Base-by-base conservation (phyloP, 176 grass and related monocot genomes). In the Metroxylon sagu region DNA sequence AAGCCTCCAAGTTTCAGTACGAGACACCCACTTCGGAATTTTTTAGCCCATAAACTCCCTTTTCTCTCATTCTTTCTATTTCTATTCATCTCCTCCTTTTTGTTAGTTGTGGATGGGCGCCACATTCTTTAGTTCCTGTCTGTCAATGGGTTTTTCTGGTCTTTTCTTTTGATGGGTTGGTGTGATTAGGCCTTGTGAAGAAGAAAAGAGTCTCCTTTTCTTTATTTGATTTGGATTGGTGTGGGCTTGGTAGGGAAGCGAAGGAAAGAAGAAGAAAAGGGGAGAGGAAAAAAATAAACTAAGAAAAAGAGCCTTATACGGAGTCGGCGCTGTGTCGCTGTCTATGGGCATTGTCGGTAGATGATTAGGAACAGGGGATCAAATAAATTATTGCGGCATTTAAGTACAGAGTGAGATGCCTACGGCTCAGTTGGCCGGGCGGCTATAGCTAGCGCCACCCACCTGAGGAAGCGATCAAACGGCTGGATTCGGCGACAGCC, bases 281-380 rank as follows among this genome's bases (percentile, higher is more conserved):
- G 19, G 18, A 23, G 53, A 54, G 4, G 5, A 19, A 19, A 19
- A 54, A 21, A 23, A 21, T 19, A 19, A 55, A 21, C 7, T 0
- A 10, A 19, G 53, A 6, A 19, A 55, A 55, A 19, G 6, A 59
- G 25, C 29, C 6, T 14, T 29, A 62, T 62, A 5, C 60, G 19
- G 60, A 29, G 60, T 48, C 60, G 35, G 60, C 60, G 35, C 60
- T 14, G 60, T 19, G 60, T 62, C 60, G n/a, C 60, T 62, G 60
- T 62, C 60, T 49, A 18, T 62, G 18, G 6, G 18, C 60, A 18
- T 62, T 62, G 60, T 35, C 30, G 57, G 57, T 26, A 16, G 35
- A 62, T 62, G 35, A 62, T 62, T 62, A 10, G 30, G 60, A 48
- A 23, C 31, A 31, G 39, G 60, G 35, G 6, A 62, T 18, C 31